A percentile compares a stretch with the other conserved stretches of the same genome.
Evolutionary conservation across 73 alveolate genomes (phyloP).

Genomic region (Stentor coeruleus): DNA sequence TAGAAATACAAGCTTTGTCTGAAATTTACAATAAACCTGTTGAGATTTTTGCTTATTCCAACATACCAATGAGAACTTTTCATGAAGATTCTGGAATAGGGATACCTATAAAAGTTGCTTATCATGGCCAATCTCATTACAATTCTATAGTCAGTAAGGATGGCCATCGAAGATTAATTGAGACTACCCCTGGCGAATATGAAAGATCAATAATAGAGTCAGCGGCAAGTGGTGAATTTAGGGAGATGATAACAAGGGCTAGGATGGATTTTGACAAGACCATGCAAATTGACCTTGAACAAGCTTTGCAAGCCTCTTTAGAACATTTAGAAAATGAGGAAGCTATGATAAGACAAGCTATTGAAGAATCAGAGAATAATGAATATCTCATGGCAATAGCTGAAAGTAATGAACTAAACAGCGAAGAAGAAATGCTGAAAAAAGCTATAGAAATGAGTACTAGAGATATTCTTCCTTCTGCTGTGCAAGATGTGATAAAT

Average conservation of each 20-base stretch:
- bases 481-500: slow-evolving; percentile 46
- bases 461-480: background rate
- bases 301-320: slow-evolving; percentile 28
- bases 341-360: slow-evolving; percentile 56
- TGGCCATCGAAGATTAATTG: slow-evolving; percentile 41
- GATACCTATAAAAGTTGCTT: slow-evolving; percentile 82
- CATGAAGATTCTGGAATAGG: slow-evolving; percentile 70
- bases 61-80: slow-evolving; percentile 91
- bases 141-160: slow-evolving; percentile 83
- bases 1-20: slow-evolving; percentile 90
- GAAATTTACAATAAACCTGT: slow-evolving; percentile 93
- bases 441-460: slow-evolving; percentile 33
- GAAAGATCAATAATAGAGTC: slow-evolving; percentile 63
- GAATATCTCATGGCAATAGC: slow-evolving; percentile 15
- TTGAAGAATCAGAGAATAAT: slow-evolving; percentile 47
- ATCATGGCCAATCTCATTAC: slow-evolving; percentile 97
- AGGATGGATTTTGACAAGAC: background rate
- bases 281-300: slow-evolving; percentile 37
- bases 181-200: slow-evolving; percentile 67
- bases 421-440: slow-evolving; percentile 50
- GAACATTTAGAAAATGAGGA: slow-evolving; percentile 52
- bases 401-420: slow-evolving; percentile 23
- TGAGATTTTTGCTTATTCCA: slow-evolving; percentile 89
- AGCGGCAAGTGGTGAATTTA: background rate
- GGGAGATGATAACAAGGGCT: background rate